Percentiles rank a stretch among this genome's conserved stretches.
phyloP scores from a whole-genome alignment of 768 basidiomycete genomes.

The Termitomyces sp. region DNA sequence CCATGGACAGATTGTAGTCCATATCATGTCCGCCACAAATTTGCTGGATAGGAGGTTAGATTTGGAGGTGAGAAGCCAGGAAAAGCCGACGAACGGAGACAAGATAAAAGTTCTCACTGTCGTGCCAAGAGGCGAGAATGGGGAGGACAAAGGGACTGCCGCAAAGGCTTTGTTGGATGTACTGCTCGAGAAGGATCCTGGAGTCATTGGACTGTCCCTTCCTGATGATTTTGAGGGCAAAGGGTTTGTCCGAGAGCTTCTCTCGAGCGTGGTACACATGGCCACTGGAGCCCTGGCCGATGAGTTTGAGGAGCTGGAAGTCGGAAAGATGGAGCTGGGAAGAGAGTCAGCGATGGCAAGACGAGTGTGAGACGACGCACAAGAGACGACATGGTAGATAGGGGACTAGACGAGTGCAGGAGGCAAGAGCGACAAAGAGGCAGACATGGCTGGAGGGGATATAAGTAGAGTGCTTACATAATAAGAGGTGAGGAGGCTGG shows the following conservation, averaged over 20 bases:
- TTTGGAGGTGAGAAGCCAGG: not conserved
- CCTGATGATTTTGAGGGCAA: slow-evolving; percentile 7
- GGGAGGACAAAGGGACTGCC: not conserved
- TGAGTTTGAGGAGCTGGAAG: not conserved
- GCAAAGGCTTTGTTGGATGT: not conserved
- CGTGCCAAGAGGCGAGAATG: slow-evolving; percentile 7
- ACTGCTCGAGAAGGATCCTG: not conserved
- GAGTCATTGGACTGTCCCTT: not conserved
- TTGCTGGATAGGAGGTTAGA: not conserved
- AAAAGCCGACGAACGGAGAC: slow-evolving; percentile 4
- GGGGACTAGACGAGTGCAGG: too few species aligned
- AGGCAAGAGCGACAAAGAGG: too few species aligned
- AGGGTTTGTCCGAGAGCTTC: not conserved
- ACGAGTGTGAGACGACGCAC: too few species aligned
- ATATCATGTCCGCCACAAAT: slow-evolving; percentile 6
- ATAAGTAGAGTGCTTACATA: slow-evolving; percentile 4
- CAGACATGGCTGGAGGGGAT: too few species aligned
- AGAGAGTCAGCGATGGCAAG: not conserved
- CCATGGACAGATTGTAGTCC: not conserved
- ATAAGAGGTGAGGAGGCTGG: not conserved
- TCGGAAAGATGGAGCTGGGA: not conserved
- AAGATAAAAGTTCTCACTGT: slow-evolving; percentile 6
- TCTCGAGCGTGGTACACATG: slow-evolving; percentile 3
- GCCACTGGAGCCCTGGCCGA: slow-evolving; percentile 1
- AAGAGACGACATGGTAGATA: too few species aligned